Conservation (phyloP, 805 yeast species). For the Ogataea sp. region DNA sequence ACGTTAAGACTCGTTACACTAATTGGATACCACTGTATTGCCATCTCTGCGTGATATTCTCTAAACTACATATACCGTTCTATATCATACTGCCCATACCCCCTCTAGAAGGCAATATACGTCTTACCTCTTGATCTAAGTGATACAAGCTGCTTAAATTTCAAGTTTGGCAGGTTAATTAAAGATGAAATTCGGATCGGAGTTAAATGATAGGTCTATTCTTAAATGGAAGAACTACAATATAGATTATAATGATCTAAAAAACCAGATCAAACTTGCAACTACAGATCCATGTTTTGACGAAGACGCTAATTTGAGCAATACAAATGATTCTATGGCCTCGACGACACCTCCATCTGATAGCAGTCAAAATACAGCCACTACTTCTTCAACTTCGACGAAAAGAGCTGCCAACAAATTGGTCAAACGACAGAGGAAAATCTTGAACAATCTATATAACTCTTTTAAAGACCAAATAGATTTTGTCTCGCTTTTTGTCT, state of each 20-base stretch:
- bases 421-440: conserved; percentile 12
- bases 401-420: not conserved
- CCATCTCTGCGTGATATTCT: no score
- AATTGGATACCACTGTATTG: no score
- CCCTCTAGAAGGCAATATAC: no score
- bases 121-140: no score
- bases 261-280: conserved; percentile 51
- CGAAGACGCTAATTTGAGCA: no score
- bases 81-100: no score
- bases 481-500: conserved; percentile 51
- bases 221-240: conserved; percentile 86
- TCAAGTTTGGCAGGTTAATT: no score
- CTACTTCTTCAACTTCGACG: not conserved
- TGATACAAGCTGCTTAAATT: no score
- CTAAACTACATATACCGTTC: no score
- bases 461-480: conserved; percentile 54
- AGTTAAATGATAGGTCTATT: conserved; percentile 64
- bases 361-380: not conserved
- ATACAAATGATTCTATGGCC: conserved; percentile 7
- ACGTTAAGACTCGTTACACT: no score
- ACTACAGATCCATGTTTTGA: conserved; percentile 26
- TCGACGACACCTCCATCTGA: conserved; percentile 3
- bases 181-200: conserved; percentile 83
- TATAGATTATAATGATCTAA: conserved; percentile 74
- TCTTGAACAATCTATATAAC: conserved; percentile 27